Evolutionary conservation across 2,329 filamentous ascomycete species (phyloP), one percentile per base, ranked within the genome.

Genomic region (Thermomyces lanuginosus): DNA sequence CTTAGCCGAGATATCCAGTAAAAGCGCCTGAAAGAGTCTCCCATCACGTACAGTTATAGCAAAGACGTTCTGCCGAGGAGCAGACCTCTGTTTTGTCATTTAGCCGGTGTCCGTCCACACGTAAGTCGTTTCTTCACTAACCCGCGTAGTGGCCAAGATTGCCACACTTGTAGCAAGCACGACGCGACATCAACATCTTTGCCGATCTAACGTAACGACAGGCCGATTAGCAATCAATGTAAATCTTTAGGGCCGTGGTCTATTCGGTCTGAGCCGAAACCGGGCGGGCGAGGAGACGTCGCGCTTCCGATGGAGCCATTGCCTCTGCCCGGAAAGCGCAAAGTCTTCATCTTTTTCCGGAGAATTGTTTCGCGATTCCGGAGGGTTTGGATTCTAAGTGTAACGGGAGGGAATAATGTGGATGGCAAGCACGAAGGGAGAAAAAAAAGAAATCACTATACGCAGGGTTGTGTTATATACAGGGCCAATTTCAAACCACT

Each of bases 21-120:
- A 10, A 12, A 9, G 11, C n/a, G 9, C 5, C 3, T 25, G 32
- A 22, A 33, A 24, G 26, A 21, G 27, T 18, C 12, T 15, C 28
- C 29, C 22, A 32, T 30, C 37, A 61, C 76, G 56, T 66, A 84
- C 89, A 98, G 69, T 98, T 98, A 66, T 98, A 98, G 76, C 89
- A 98, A 49, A 98, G 78, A 51, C 89, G 81, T 69, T 98, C 86
- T 34, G 84, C 79, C 34, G 86, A 93, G 36, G 86, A 89, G 77
- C 89, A 98, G 43, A 92, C 84, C 69, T 95, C 84, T 69, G 51
- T 17, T 33, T 23, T 38, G 35, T 57, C 43, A 51, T 66, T 63
- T 46, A 65, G 66, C 22, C 16, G 12, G 14, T 10, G 47, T 64
- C 61, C 60, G 58, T 37, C 64, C 56, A 39, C 62, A 58, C 44